A percentile compares a stretch with the other conserved stretches of the same genome.
Evolutionary conservation across 352 stramenopile species (phyloP).

Genomic region (Globisporangium polare): DNA sequence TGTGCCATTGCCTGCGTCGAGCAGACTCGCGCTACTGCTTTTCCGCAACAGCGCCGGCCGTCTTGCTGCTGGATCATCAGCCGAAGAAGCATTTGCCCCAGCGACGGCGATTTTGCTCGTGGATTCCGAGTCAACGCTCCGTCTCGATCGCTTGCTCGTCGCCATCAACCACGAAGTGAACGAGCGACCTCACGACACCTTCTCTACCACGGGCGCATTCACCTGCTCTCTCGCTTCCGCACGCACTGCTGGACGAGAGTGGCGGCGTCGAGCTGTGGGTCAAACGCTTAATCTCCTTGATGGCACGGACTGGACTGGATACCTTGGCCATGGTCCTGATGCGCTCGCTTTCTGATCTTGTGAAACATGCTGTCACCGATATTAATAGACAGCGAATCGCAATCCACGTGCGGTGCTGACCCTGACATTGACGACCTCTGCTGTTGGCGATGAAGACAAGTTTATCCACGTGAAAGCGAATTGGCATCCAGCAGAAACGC

Average conservation of each 20-base stretch:
- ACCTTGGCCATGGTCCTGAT: background rate
- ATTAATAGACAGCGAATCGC: background rate
- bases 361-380: background rate
- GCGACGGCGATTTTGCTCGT: background rate
- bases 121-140: background rate
- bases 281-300: background rate
- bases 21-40: conserved; percentile 47
- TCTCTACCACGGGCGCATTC: background rate
- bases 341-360: background rate
- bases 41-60: conserved; percentile 37
- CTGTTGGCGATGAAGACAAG: background rate
- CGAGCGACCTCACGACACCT: background rate
- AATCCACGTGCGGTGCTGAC: background rate
- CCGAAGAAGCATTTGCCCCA: background rate
- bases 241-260: background rate
- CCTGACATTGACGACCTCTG: background rate
- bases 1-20: conserved; percentile 24
- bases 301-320: background rate
- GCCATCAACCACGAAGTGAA: conserved; percentile 5
- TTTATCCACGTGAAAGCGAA: background rate
- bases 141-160: conserved; percentile 13
- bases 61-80: background rate
- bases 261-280: background rate
- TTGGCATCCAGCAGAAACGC: background rate
- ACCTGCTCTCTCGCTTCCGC: background rate